Conservation (phyloP, 116 monocot genomes). For the Zostera marina region DNA sequence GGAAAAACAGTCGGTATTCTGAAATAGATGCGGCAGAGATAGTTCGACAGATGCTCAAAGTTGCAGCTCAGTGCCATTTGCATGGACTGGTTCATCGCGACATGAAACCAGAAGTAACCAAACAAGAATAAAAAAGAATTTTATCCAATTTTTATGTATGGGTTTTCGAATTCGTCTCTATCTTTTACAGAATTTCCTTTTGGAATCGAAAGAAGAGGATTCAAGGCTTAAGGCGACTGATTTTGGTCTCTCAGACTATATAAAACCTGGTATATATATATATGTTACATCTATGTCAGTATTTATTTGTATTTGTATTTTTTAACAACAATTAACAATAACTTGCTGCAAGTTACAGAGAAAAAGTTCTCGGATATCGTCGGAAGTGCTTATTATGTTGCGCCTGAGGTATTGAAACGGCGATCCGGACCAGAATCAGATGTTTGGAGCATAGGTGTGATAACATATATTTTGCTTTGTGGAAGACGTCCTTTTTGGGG, state of each 20-base stretch:
- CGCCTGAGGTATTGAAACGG: slow-evolving; percentile 79
- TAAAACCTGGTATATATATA: slow-evolving; percentile 57
- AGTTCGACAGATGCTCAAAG: slow-evolving; percentile 69
- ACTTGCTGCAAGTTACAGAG: slow-evolving; percentile 26
- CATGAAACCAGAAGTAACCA: slow-evolving; percentile 84
- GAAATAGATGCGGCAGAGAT: slow-evolving; percentile 89
- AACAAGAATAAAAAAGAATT: not conserved
- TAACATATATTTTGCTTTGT: slow-evolving; percentile 77
- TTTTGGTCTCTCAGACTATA: slow-evolving; percentile 82
- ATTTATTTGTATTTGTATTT: no score
- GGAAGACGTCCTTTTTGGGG: slow-evolving; percentile 95
- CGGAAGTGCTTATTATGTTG: slow-evolving; percentile 94
- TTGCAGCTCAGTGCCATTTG: slow-evolving; percentile 86
- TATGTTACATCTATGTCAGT: not conserved
- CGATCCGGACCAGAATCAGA: slow-evolving; percentile 77
- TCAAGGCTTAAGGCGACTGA: slow-evolving; percentile 73
- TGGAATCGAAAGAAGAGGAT: slow-evolving; percentile 59
- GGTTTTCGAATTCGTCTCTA: not conserved
- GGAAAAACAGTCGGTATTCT: slow-evolving; percentile 75
- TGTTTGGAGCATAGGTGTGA: slow-evolving; percentile 86
- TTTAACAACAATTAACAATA: no score
- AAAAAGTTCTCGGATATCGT: slow-evolving; percentile 89
- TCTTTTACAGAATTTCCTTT: slow-evolving; percentile 64
- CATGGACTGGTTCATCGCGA: slow-evolving; percentile 95
- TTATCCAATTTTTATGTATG: not conserved